Evolutionary conservation across 805 yeast species (phyloP), one percentile per base, ranked within the genome.

Genomic region (Sugiyamaella marilandica): DNA sequence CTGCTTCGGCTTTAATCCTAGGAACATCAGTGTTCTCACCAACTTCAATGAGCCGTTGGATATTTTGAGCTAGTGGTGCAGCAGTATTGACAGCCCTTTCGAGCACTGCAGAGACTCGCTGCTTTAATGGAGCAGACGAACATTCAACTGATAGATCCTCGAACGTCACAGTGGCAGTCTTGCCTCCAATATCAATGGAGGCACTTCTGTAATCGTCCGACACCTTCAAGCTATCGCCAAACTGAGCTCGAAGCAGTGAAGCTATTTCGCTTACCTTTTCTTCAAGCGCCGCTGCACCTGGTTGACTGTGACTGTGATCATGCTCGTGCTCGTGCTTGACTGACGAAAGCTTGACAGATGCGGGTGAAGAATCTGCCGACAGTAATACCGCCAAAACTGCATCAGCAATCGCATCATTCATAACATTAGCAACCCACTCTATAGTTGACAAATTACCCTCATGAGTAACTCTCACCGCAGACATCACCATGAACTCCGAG

Each of bases 341-440:
- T 5, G 95, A 82, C 11, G 96, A 82, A 58, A 89, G 68, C 65
- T 92, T 94, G 29, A 94, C 96, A 5, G 97, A 88, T 1, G 97
- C 95, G 10, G 97, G 97, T 0, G 96, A 83, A 0, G 96, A 84
- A 66, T 94, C 99, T 41, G 92, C 94, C 44, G 96, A 87, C 69
- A 92, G 78, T 32, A 94, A 69, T 36, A 94, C 89, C 0, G 97
- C 97, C 54, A 94, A 80, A 0, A 90, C 86, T 13, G 96, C 84
- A 64, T 94, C 99, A 0, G 99, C 99, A 57, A 94, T 80, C 0
- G 97, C 85, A 63, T 94, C 99, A 55, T 87, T 91, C 72, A 90
- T 81, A 52, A 87, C 74, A 54, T 90, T 91, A 60, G 95, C 92
- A 14, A 82, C 80, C 99, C 99, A 94, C 67, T 88, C 95, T 11